Conservation (phyloP, 257 asterid genomes). For the Ilex asprella region DNA sequence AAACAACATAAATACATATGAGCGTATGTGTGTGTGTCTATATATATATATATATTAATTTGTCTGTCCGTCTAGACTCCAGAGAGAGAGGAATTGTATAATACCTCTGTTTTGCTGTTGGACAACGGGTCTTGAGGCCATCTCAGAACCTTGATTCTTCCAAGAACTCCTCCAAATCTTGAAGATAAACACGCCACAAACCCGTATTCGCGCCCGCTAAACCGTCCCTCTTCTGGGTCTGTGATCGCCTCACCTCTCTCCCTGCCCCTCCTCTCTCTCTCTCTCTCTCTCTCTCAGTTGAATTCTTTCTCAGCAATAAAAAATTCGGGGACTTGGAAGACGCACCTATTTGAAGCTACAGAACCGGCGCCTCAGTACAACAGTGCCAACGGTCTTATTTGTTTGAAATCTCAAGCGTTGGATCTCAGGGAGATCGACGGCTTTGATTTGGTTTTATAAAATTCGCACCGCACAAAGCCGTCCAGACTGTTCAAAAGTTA, state of each 20-base stretch:
- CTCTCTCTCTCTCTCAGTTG: not conserved
- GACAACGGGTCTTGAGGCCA: conserved; percentile 57
- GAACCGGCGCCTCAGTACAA: conserved; percentile 20
- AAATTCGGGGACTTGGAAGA: conserved; percentile 2
- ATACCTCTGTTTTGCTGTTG: conserved; percentile 68
- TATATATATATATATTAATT: no score
- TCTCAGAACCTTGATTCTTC: conserved; percentile 10
- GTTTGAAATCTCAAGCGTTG: conserved; percentile 23
- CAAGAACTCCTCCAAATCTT: not conserved
- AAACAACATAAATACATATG: not conserved
- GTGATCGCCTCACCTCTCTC: not conserved
- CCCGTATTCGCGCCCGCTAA: no score
- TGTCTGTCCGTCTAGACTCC: no score
- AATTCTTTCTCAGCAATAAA: conserved; percentile 2
- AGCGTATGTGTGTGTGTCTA: no score
- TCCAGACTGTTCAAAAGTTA: conserved; percentile 31
- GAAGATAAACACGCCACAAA: no score
- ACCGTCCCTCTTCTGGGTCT: conserved; percentile 4
- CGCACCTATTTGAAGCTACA: not conserved
- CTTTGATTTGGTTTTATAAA: not conserved
- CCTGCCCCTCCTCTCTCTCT: conserved; percentile 6
- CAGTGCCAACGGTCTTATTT: conserved; percentile 51
- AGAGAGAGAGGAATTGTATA: not conserved
- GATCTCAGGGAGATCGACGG: conserved; percentile 31
- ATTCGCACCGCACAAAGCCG: conserved; percentile 16